These are phyloP conservation scores for Fusarium coffeatum DNA, from an alignment of 2,329 filamentous ascomycete species.

Conservation along the genomic window DNA sequence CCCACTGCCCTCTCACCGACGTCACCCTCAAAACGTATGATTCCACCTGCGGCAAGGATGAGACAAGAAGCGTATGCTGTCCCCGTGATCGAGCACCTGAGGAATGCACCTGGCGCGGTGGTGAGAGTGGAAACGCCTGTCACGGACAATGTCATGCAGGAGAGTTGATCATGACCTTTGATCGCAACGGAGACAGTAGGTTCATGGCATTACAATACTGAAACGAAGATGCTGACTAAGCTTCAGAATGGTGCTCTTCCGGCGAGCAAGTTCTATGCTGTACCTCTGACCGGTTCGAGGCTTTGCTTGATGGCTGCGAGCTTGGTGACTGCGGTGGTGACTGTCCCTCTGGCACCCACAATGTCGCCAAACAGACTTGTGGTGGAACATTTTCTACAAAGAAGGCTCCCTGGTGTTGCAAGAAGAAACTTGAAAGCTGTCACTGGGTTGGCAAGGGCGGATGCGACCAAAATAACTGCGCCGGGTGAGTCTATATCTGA, in stretches of 20 bases:
- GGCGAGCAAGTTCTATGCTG: conserved; percentile 6
- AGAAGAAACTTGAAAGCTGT: conserved; percentile 7
- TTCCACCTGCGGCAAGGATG: background rate
- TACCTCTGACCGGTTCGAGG: background rate
- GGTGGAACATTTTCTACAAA: background rate
- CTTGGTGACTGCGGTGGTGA: conserved; percentile 3
- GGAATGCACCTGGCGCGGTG: background rate
- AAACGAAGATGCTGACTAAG: background rate
- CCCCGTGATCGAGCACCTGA: background rate
- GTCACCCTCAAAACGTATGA: background rate
- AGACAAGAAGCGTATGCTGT: background rate
- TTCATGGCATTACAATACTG: background rate
- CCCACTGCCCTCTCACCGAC: background rate
- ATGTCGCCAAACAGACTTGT: background rate
- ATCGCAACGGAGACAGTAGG: background rate
- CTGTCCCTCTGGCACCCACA: background rate
- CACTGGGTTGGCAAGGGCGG: conserved; percentile 5
- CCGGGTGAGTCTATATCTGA: background rate
- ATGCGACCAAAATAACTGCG: conserved; percentile 10
- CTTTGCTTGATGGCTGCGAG: background rate
- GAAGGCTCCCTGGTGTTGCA: background rate
- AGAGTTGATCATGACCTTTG: conserved; percentile 1
- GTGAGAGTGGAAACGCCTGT: background rate
- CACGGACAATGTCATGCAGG: conserved; percentile 2
- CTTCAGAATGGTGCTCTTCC: background rate